Evolutionary conservation across 352 stramenopile genomes (phyloP).

Genomic region (Aphanomyces invadans): DNA sequence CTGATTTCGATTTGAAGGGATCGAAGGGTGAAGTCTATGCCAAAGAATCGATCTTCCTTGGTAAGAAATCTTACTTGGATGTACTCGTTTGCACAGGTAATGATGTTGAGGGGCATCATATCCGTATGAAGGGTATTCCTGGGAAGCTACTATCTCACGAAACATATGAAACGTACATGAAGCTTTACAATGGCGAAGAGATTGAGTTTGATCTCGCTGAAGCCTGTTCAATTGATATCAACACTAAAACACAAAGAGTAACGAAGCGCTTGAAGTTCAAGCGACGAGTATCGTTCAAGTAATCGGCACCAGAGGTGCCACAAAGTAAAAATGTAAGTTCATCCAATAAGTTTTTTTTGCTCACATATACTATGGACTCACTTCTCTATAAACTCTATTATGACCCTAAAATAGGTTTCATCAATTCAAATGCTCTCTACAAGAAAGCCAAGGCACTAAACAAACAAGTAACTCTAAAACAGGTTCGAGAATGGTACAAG

Average conservation of each 20-base stretch:
- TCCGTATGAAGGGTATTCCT: slow-evolving; percentile 25
- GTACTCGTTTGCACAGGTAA: slow-evolving; percentile 24
- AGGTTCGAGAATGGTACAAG: slow-evolving; percentile 14
- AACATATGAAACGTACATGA: slow-evolving; percentile 23
- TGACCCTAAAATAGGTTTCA: slow-evolving; percentile 12
- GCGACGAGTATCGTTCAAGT: slow-evolving; percentile 15
- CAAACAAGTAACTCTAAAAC: slow-evolving; percentile 13
- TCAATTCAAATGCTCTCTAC: slow-evolving; percentile 2
- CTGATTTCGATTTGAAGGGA: slow-evolving; percentile 20
- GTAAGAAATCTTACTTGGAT: slow-evolving; percentile 24
- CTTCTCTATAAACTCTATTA: slow-evolving; percentile 20
- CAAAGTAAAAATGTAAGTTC: too few relatives aligned
- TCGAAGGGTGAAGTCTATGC: slow-evolving; percentile 22
- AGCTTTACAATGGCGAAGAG: slow-evolving; percentile 14
- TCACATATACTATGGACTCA: background rate
- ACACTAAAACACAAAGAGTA: slow-evolving; percentile 19
- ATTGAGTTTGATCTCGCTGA: slow-evolving; percentile 19
- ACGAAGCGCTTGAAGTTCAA: slow-evolving; percentile 15
- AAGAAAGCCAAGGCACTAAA: slow-evolving; percentile 7
- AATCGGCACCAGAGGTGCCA: slow-evolving; percentile 1
- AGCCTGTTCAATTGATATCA: slow-evolving; percentile 20
- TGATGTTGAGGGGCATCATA: slow-evolving; percentile 21
- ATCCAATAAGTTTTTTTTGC: background rate
- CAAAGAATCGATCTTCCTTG: slow-evolving; percentile 24
- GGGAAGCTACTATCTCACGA: slow-evolving; percentile 4